Base-by-base conservation (phyloP, 192 early-diverging fungal species). In the Umbelopsis vinacea region DNA sequence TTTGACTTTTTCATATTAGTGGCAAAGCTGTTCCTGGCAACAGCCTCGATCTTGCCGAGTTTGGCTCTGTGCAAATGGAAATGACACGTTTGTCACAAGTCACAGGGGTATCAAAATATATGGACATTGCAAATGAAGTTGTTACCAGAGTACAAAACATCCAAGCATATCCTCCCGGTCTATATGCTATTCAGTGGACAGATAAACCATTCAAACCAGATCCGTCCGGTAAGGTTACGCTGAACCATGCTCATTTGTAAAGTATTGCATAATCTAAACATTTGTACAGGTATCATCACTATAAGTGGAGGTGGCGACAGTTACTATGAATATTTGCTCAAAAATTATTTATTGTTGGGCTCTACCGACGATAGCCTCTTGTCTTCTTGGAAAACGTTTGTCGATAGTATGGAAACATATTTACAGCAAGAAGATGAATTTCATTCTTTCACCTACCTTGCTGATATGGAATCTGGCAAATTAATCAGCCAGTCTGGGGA, bases 31-130 rank as follows among this genome's bases (percentile, higher is more conserved):
- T 70, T 46, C 23, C 50, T 24, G 69, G 48, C 17, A 71, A 40
- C 19, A 68, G 11, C 26, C 50, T 70, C 6, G 66, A 67, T 53
- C 50, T 93, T 23, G 89, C 92, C 22, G 90, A 93, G 67, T 74
- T 89, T 54, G 94, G 93, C 47, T 88, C 91, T 2, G 80, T 94
- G 54, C 89, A 93, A 63, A 82, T 96, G 46, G 95, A 96, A 78
- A 90, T 92, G 71, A 86, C 86, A 76, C 91, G 93, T 63, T 84
- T 96, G 12, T 90, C 91, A 2, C 83, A 92, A 72, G 77, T 95
- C 6, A 93, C 92, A 10, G 85, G 88, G 0, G 77, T 93, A 63
- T 77, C 84, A 4, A 80, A 69, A 3, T 97, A 93, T 67, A 84
- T 86, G 29, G 48, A 82, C 29, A 74, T 75, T 54, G 89, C 84